A percentile compares a stretch with the other conserved stretches of the same genome.
Conservation (phyloP, 129 eudicot genomes). For the Rutidosis leptorrhynchoides region DNA sequence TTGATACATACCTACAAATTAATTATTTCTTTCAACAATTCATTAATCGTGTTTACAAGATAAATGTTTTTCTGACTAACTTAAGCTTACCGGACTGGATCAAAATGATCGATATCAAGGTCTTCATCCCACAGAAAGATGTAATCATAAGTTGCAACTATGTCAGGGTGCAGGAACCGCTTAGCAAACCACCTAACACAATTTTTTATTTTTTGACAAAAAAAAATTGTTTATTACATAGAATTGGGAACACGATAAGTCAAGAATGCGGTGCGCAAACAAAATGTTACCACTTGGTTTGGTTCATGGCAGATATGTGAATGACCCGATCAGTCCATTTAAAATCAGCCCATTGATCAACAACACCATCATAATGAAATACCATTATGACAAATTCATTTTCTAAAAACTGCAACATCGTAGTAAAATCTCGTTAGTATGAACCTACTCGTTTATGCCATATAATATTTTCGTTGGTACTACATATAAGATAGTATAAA, state of each 20-base stretch:
- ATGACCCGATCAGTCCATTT: constrained; percentile 62
- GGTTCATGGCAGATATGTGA: constrained; percentile 70
- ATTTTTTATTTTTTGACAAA: neutral
- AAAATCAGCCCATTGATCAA: constrained; percentile 72
- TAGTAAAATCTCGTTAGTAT: neutral
- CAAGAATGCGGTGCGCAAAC: neutral
- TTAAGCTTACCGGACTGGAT: constrained; percentile 54
- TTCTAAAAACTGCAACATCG: constrained; percentile 59
- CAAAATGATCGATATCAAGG: constrained; percentile 64
- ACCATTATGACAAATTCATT: constrained; percentile 69
- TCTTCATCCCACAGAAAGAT: constrained; percentile 92
- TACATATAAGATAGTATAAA: neutral
- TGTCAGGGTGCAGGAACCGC: constrained; percentile 82
- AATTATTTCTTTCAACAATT: neutral
- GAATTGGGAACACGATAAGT: neutral
- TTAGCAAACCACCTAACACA: constrained; percentile 82
- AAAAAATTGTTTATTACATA: neutral
- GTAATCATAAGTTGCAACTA: constrained; percentile 66
- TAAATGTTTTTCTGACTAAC: neutral
- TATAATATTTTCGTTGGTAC: neutral
- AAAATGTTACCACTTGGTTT: constrained; percentile 68
- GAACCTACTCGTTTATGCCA: neutral
- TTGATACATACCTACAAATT: constrained; percentile 57
- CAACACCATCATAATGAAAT: constrained; percentile 75
- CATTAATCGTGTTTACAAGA: neutral